Percentiles rank a stretch among this genome's conserved stretches.
phyloP scores from a whole-genome alignment of 2,329 filamentous ascomycete species.

The Trichoderma sp. region DNA sequence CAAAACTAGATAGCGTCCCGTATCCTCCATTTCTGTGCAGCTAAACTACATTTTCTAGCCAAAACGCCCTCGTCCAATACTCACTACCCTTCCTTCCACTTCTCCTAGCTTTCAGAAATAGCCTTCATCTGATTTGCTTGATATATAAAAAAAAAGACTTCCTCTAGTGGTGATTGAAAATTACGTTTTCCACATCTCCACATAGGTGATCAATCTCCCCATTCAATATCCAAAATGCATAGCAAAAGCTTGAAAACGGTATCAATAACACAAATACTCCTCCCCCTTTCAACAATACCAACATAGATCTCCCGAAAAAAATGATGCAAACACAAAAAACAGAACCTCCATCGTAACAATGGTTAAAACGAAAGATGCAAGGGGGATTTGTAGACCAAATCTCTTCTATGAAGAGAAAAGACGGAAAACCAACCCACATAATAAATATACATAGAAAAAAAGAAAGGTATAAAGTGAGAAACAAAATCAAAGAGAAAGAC shows the following conservation, averaged over 20 bases:
- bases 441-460: constrained; percentile 6
- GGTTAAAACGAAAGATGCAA: neutral
- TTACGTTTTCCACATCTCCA: neutral
- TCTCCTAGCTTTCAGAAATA: neutral
- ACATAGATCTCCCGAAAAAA: neutral
- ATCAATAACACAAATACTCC: neutral
- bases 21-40: neutral
- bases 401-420: neutral
- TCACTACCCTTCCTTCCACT: neutral
- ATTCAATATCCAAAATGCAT: neutral
- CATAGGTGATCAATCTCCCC: neutral
- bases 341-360: neutral
- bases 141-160: neutral
- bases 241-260: neutral
- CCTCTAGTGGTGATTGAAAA: neutral
- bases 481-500: neutral
- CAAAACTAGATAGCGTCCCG: neutral
- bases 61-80: neutral
- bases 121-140: neutral
- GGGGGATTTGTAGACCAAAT: neutral
- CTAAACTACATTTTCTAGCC: neutral
- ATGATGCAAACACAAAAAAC: neutral
- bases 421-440: neutral
- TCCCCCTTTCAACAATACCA: neutral
- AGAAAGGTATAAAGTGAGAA: neutral